Evolutionary conservation across 2,329 filamentous ascomycete species (phyloP).

Genomic region (Penicillium rolfsii): DNA sequence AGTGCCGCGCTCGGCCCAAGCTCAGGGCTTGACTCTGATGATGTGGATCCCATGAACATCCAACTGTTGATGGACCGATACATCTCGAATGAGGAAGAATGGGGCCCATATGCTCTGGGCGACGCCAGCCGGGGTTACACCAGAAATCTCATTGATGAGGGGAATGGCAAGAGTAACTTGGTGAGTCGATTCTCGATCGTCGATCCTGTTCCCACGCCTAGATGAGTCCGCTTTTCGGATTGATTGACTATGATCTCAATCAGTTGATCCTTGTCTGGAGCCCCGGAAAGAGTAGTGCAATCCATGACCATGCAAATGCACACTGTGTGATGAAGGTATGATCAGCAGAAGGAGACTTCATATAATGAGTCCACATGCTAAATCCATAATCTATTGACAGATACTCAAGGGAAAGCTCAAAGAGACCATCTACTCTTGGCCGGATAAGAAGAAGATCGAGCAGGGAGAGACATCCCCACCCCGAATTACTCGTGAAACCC

Average conservation of each 20-base stretch:
- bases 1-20: slow-evolving; percentile 75
- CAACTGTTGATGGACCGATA: slow-evolving; percentile 75
- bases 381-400: slow-evolving; percentile 39
- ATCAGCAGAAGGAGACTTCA: background rate
- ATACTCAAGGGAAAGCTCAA: slow-evolving; percentile 76
- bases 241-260: slow-evolving; percentile 14
- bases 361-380: background rate
- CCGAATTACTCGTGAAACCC: slow-evolving; percentile 66
- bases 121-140: slow-evolving; percentile 75
- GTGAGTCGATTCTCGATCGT: slow-evolving; percentile 49
- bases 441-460: slow-evolving; percentile 52
- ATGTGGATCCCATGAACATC: slow-evolving; percentile 75
- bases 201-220: background rate
- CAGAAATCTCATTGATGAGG: slow-evolving; percentile 84
- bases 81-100: slow-evolving; percentile 68
- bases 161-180: slow-evolving; percentile 79
- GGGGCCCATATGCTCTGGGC: slow-evolving; percentile 74
- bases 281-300: slow-evolving; percentile 77
- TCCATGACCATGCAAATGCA: slow-evolving; percentile 86
- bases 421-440: slow-evolving; percentile 81
- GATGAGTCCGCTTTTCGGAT: background rate
- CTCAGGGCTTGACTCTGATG: slow-evolving; percentile 78
- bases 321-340: slow-evolving; percentile 83
- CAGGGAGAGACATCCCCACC: slow-evolving; percentile 58
- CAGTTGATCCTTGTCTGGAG: slow-evolving; percentile 89